These are phyloP conservation scores for Solanum chacoense DNA, from an alignment of 305 asterid species.

Conservation along the genomic window DNA sequence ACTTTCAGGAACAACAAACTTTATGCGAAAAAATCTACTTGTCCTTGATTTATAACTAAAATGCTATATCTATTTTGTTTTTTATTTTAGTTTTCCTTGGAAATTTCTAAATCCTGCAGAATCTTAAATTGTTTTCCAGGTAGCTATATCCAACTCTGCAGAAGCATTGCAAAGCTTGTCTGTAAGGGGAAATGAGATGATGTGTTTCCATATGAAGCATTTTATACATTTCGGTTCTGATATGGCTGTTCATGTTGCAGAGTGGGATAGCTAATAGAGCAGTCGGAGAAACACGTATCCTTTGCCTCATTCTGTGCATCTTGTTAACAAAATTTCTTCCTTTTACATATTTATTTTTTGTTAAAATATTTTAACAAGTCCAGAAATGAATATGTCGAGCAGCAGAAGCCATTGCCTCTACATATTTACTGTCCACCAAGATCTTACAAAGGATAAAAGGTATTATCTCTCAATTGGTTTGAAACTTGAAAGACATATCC, in stretches of 20 bases:
- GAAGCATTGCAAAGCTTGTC: conserved; percentile 56
- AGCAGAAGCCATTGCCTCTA: conserved; percentile 87
- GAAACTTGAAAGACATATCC: neutral
- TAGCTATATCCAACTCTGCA: conserved; percentile 37
- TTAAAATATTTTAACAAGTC: conserved; percentile 15
- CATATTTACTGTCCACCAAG: conserved; percentile 50
- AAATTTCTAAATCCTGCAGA: conserved; percentile 7
- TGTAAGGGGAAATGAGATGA: conserved; percentile 37
- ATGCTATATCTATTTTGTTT: neutral
- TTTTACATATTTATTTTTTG: neutral
- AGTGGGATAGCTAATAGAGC: conserved; percentile 80
- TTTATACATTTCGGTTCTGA: conserved; percentile 9
- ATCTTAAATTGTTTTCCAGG: conserved; percentile 30
- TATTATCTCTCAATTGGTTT: conserved; percentile 8
- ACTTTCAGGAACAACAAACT: neutral
- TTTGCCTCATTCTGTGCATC: neutral
- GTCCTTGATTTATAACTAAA: neutral
- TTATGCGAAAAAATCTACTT: neutral
- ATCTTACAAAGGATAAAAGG: conserved; percentile 46
- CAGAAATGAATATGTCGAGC: conserved; percentile 85
- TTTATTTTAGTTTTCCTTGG: neutral
- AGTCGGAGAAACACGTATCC: conserved; percentile 92
- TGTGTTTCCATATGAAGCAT: neutral
- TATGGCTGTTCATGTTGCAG: conserved; percentile 25
- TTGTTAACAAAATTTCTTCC: neutral